Base-by-base conservation (phyloP, 2,329 filamentous ascomycete species). In the Karstenula rhodostoma region DNA sequence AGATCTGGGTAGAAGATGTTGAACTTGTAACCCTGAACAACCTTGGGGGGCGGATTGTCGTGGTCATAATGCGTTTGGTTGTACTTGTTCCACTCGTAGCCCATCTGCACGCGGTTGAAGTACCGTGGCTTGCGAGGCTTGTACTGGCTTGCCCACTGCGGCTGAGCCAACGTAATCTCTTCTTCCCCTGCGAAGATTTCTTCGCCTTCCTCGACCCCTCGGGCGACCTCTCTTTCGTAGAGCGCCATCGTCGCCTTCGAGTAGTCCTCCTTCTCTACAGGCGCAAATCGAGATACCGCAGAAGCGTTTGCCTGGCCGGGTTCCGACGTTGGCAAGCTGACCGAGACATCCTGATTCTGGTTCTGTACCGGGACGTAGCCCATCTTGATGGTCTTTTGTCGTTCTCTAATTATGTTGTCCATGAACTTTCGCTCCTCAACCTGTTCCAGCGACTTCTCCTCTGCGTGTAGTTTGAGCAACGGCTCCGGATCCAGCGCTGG, bases 31-130 rank as follows among this genome's bases (percentile, higher is more conserved):
- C 95, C 95, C 77, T 99, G 95, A 12, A 99, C 95, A 7, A 99
- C 94, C 80, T 97, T 97, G 27, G 95, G 95, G 1, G 95, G 95
- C 2, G 95, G 95, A 73, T 98, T 97, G 75, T 98, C 94, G 77
- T 97, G 93, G 77, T 98, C 95, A 81, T 99, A 99, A 80, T 99
- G 95, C 13, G 95, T 99, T 80, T 99, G 95, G 74, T 99, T 99
- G 85, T 99, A 99, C 80, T 99, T 99, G 84, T 99, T 99, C 95
- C 95, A 99, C 78, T 99, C 95, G 78, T 98, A 99, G 56, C 95
- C 95, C 92, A 97, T 97, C 78, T 97, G 94, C 49, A 98, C 94
- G 43, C 95, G 90, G 76, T 98, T 98, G 85, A 99, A 99, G 80
- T 97, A 98, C 61, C 91, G 88, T 13, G 95, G 95, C 79, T 98